A percentile compares a stretch with the other conserved stretches of the same genome.
phyloP scores from a whole-genome alignment of 2,329 filamentous ascomycete genomes.

The Sclerotinia subarctica region DNA sequence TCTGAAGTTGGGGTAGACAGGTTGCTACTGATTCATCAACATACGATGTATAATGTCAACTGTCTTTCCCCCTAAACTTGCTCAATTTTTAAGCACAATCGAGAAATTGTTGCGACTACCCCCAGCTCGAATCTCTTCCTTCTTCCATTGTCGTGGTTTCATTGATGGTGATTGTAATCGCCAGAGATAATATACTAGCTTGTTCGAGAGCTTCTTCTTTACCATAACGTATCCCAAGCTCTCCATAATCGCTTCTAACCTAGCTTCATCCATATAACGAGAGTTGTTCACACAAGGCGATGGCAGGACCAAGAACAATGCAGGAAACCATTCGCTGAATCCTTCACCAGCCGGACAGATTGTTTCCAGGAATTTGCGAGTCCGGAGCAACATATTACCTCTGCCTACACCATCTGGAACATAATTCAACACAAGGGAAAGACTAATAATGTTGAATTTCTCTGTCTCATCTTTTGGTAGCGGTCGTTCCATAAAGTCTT shows the following conservation, averaged over 20 bases:
- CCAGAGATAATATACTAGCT: slow-evolving; percentile 91
- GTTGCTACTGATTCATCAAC: not conserved
- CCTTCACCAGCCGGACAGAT: slow-evolving; percentile 28
- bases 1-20: not conserved
- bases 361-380: slow-evolving; percentile 63
- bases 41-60: not conserved
- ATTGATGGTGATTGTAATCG: slow-evolving; percentile 39
- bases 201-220: slow-evolving; percentile 70
- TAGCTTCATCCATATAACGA: slow-evolving; percentile 74
- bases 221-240: slow-evolving; percentile 68
- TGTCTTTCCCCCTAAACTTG: not conserved
- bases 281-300: slow-evolving; percentile 87
- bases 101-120: slow-evolving; percentile 85
- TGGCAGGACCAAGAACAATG: slow-evolving; percentile 85
- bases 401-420: slow-evolving; percentile 73
- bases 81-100: slow-evolving; percentile 56
- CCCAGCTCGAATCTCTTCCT: slow-evolving; percentile 75
- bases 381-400: slow-evolving; percentile 82
- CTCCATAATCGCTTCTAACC: slow-evolving; percentile 69
- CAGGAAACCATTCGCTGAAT: slow-evolving; percentile 52
- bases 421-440: slow-evolving; percentile 92
- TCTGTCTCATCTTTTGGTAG: slow-evolving; percentile 61
- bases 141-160: slow-evolving; percentile 46
- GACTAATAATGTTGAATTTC: slow-evolving; percentile 82
- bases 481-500: slow-evolving; percentile 91